Percentiles rank a stretch among this genome's conserved stretches.
Evolutionary conservation across 2,329 filamentous ascomycete species (phyloP).

Genomic region (Alternaria alternata): DNA sequence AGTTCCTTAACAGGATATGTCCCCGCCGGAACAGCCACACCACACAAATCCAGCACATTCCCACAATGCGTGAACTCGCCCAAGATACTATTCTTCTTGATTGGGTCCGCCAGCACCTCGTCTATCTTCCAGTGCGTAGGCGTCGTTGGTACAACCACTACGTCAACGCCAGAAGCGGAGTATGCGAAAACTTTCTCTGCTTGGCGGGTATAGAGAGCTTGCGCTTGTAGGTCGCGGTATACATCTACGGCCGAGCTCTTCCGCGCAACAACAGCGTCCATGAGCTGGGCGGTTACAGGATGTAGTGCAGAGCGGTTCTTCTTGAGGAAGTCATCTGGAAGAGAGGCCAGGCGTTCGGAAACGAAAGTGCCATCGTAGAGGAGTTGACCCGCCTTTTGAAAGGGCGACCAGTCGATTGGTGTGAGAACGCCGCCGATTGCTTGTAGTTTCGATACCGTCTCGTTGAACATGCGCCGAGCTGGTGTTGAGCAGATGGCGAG

Average conservation of each 20-base stretch:
- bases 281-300: constrained; percentile 58
- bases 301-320: constrained; percentile 54
- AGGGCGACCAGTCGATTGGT: constrained; percentile 48
- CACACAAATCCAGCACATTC: constrained; percentile 65
- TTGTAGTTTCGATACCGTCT: constrained; percentile 37
- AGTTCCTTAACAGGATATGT: constrained; percentile 41
- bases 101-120: constrained; percentile 61
- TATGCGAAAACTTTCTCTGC: constrained; percentile 43
- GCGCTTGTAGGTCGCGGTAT: constrained; percentile 46
- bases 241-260: constrained; percentile 43
- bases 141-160: constrained; percentile 63
- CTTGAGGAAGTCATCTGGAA: constrained; percentile 43
- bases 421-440: constrained; percentile 39
- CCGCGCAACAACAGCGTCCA: constrained; percentile 38
- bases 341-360: constrained; percentile 60
- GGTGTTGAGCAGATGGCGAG: constrained; percentile 54
- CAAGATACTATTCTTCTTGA: constrained; percentile 61
- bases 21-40: constrained; percentile 59
- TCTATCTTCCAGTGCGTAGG: constrained; percentile 59
- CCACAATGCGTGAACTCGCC: constrained; percentile 66
- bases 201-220: constrained; percentile 41
- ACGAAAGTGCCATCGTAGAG: constrained; percentile 67
- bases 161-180: constrained; percentile 37
- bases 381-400: constrained; percentile 62
- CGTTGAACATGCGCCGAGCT: constrained; percentile 50